These are phyloP conservation scores for Synchytrium microbalum DNA, from an alignment of 371 early-diverging fungal species.

Conservation along the genomic window DNA sequence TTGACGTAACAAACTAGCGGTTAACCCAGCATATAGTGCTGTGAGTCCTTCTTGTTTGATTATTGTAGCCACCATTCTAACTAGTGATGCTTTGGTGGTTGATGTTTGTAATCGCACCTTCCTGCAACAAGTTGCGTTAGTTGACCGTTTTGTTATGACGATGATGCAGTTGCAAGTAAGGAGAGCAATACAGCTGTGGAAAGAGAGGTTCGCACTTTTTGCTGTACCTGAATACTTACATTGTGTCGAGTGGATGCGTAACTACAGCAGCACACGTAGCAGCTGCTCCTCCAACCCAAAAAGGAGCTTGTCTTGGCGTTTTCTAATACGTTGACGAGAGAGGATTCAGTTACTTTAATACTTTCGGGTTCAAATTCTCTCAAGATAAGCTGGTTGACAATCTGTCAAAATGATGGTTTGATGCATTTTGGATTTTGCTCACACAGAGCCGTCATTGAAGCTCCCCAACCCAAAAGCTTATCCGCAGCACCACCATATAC, in stretches of 20 bases:
- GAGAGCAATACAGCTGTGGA: background rate
- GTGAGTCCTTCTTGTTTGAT: constrained; percentile 41
- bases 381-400: too few species aligned
- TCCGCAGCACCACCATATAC: too few species aligned
- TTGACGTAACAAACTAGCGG: constrained; percentile 66
- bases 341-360: too few species aligned
- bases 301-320: constrained; percentile 6
- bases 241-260: constrained; percentile 78
- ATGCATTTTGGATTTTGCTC: too few species aligned
- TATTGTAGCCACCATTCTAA: constrained; percentile 45
- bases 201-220: too few species aligned
- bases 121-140: too few species aligned
- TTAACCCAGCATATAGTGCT: constrained; percentile 61
- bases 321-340: constrained; percentile 4
- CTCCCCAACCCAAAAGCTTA: too few species aligned
- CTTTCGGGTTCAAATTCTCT: too few species aligned
- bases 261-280: constrained; percentile 52
- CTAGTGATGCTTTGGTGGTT: constrained; percentile 39
- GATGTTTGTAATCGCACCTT: constrained; percentile 61
- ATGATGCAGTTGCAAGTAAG: background rate
- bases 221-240: constrained; percentile 63
- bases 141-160: background rate
- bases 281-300: constrained; percentile 42
- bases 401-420: too few species aligned
- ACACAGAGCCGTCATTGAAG: too few species aligned